Percentiles rank a stretch among this genome's conserved stretches.
Evolutionary conservation across 805 yeast species (phyloP).

Genomic region (Sporopachydermia quercuum): DNA sequence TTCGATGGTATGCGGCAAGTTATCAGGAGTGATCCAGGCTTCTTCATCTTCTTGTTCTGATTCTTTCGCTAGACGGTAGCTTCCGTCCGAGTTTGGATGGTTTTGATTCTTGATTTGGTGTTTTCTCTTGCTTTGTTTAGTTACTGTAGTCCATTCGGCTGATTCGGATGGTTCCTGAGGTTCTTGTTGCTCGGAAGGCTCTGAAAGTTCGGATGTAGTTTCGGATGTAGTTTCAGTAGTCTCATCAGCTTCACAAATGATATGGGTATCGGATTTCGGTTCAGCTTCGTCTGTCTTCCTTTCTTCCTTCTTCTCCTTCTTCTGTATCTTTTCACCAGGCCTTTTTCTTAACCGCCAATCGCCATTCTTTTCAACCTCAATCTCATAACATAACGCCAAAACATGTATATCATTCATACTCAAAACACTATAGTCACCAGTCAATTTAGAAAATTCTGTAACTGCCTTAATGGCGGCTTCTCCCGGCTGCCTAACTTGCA

Average conservation of each 20-base stretch:
- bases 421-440: conserved; percentile 85
- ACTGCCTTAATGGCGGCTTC: conserved; percentile 49
- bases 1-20: conserved; percentile 51
- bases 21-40: conserved; percentile 88
- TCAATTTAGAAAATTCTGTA: conserved; percentile 59
- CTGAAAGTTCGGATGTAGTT: background rate
- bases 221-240: background rate
- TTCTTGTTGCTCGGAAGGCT: background rate
- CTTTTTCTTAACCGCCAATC: conserved; percentile 52
- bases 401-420: conserved; percentile 88
- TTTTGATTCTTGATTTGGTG: background rate
- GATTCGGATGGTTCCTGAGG: conserved; percentile 3
- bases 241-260: background rate
- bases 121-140: background rate
- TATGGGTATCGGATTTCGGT: background rate
- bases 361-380: conserved; percentile 64
- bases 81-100: background rate
- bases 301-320: conserved; percentile 7
- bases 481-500: conserved; percentile 64
- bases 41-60: conserved; percentile 37
- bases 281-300: conserved; percentile 6
- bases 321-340: conserved; percentile 45
- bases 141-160: background rate
- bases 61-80: conserved; percentile 5
- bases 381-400: conserved; percentile 79